Base-by-base conservation (phyloP, 768 basidiomycete genomes). In the Mycena capillaripes region DNA sequence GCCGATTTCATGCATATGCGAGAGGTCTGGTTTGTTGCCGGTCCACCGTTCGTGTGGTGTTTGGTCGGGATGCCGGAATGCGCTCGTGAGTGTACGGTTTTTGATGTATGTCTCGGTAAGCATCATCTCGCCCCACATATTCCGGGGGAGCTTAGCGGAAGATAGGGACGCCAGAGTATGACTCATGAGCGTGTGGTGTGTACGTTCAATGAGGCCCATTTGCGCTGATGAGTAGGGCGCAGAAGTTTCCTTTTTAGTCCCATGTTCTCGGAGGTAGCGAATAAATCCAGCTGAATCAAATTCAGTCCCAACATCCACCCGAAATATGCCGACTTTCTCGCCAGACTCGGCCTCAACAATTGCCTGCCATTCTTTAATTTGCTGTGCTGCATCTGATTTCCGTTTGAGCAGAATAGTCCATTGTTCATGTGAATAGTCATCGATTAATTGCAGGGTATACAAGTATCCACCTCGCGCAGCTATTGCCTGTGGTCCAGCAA, bases 91-190 rank as follows among this genome's bases (percentile, higher is more conserved):
- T 1, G 56, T 58, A 12, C 61, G 56, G 48, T 79, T 80, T 4
- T 65, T 32, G 4, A 81, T 30, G 27, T 79, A 78, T 21, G 38
- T 64, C 6, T 72, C 79, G 56, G 56, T 58, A n/a, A 58, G 56
- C 36, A 58, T 38, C 56, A 58, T n/a, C 56, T 58, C 56, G 12
- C 60, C 60, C 60, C 60, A 62, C 44, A 62, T 32, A 21, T 62
- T 62, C 5, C 44, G 60, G 16, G 60, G 60, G 3, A 62, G 60
- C 9, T 62, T 62, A 2, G 60, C 60, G 32, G 60, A 62, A 7
- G 60, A 62, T 7, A 62, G n/a, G 1, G 44, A 62, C 4, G 60
- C 60, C 14, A 62, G 17, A n/a, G 30, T 19, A 12, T 25, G 50
- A 16, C 50, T 52, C 50, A 52, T 52, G 10, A 52, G 27, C 3